phyloP scores from a whole-genome alignment of 129 eudicot species.

The Saposhnikovia divaricata region DNA sequence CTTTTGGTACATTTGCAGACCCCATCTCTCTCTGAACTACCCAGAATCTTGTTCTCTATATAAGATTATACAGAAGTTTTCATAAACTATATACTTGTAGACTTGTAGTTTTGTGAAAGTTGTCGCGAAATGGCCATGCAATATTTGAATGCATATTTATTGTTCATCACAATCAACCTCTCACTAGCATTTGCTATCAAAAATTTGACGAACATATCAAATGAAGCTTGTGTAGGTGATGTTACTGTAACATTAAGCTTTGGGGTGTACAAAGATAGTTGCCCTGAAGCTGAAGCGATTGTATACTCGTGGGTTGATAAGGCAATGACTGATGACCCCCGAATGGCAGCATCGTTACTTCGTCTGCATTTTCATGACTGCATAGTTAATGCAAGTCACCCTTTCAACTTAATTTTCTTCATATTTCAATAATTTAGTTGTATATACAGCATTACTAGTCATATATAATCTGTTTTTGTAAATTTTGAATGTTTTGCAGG shows the following conservation, averaged over 20 bases:
- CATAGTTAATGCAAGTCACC: conserved; percentile 48
- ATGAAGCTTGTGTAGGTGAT: conserved; percentile 30
- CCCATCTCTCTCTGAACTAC: background rate
- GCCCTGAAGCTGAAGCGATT: conserved; percentile 50
- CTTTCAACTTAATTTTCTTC: background rate
- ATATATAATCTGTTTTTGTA: too few relatives aligned
- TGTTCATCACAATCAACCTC: conserved; percentile 21
- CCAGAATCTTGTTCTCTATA: background rate
- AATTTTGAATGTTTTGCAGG: conserved; percentile 16
- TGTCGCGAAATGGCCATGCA: conserved; percentile 15
- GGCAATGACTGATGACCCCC: conserved; percentile 50
- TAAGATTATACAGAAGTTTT: background rate
- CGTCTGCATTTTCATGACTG: conserved; percentile 65
- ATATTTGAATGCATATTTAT: conserved; percentile 4
- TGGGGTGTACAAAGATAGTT: conserved; percentile 38
- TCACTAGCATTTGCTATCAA: conserved; percentile 22
- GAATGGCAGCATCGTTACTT: conserved; percentile 67
- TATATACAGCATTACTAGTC: too few relatives aligned
- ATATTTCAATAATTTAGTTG: too few relatives aligned
- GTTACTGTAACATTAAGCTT: conserved; percentile 20
- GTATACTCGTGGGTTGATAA: conserved; percentile 43
- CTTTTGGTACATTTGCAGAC: conserved; percentile 1
- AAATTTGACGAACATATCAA: background rate
- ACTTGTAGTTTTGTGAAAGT: background rate
- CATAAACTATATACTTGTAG: background rate